Percentiles rank a stretch among this genome's conserved stretches.
Conservation (phyloP, 169 alveolate genomes). For the Hepatocystis sp. region DNA sequence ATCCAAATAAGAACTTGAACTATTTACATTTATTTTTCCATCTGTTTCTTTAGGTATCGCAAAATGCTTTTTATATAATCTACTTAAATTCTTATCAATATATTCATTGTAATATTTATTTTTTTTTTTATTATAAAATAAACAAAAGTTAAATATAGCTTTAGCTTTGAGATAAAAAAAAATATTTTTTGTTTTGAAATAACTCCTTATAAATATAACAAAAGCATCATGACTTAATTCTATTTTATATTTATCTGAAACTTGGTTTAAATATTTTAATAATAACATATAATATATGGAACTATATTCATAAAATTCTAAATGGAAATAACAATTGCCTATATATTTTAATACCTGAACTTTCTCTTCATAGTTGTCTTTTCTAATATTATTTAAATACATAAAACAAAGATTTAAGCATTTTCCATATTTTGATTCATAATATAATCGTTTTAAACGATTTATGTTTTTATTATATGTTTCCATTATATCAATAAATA, state of each 20-base stretch:
- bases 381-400: conserved; percentile 29
- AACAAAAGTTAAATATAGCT: conserved; percentile 23
- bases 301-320: conserved; percentile 53
- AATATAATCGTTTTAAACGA: conserved; percentile 18
- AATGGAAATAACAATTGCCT: conserved; percentile 55
- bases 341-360: conserved; percentile 28
- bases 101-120: conserved; percentile 18
- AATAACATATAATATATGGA: conserved; percentile 36
- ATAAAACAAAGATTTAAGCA: conserved; percentile 53
- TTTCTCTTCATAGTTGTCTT: conserved; percentile 26
- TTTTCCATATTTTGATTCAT: conserved; percentile 28
- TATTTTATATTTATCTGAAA: conserved; percentile 26
- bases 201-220: conserved; percentile 35
- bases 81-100: conserved; percentile 20
- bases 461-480: conserved; percentile 23
- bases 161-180: conserved; percentile 44
- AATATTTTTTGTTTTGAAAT: conserved; percentile 35
- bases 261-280: conserved; percentile 39
- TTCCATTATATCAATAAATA: background rate
- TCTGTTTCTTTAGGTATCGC: too few relatives aligned
- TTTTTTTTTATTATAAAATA: conserved; percentile 35
- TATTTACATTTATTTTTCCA: background rate
- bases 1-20: too few relatives aligned
- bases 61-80: conserved; percentile 29
- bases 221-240: conserved; percentile 63